Evolutionary conservation across 768 basidiomycete genomes (phyloP).

Genomic region (Lyophyllum shimeji): DNA sequence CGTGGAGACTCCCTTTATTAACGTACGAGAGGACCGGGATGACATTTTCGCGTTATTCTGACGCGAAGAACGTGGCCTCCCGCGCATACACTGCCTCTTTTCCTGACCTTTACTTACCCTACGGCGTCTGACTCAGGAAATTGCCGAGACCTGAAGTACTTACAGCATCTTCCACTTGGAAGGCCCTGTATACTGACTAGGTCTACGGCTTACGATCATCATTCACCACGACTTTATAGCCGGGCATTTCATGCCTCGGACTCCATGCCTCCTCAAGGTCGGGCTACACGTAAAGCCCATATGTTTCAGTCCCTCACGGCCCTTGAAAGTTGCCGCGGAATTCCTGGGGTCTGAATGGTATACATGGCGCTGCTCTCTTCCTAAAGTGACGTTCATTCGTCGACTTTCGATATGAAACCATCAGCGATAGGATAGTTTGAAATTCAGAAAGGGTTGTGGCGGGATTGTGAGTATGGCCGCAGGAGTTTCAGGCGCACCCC

Average conservation of each 20-base stretch:
- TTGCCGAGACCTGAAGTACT: not conserved
- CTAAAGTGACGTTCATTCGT: slow-evolving; percentile 1
- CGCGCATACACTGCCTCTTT: not conserved
- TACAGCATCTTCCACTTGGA: not conserved
- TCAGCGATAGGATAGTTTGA: slow-evolving; percentile 7
- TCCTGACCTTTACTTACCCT: not conserved
- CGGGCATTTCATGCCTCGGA: slow-evolving; percentile 14
- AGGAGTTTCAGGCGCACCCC: not conserved
- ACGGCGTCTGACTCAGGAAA: not conserved
- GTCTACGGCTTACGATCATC: not conserved
- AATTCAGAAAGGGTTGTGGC: slow-evolving; percentile 13
- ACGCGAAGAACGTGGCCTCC: not conserved
- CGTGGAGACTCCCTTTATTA: not conserved
- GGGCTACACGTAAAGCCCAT: slow-evolving; percentile 21
- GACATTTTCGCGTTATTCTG: not conserved
- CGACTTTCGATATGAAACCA: slow-evolving; percentile 12
- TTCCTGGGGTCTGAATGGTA: slow-evolving; percentile 11
- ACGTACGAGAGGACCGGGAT: not conserved
- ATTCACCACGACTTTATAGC: slow-evolving; percentile 3
- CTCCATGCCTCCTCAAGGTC: slow-evolving; percentile 6
- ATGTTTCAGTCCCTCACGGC: slow-evolving; percentile 8
- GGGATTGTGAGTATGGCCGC: slow-evolving; percentile 3
- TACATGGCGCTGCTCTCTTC: slow-evolving; percentile 1
- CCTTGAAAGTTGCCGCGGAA: slow-evolving; percentile 12
- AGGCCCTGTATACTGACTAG: not conserved